Evolutionary conservation across 2,329 filamentous ascomycete genomes (phyloP).

Genomic region (Pseudogymnoascus sp.): DNA sequence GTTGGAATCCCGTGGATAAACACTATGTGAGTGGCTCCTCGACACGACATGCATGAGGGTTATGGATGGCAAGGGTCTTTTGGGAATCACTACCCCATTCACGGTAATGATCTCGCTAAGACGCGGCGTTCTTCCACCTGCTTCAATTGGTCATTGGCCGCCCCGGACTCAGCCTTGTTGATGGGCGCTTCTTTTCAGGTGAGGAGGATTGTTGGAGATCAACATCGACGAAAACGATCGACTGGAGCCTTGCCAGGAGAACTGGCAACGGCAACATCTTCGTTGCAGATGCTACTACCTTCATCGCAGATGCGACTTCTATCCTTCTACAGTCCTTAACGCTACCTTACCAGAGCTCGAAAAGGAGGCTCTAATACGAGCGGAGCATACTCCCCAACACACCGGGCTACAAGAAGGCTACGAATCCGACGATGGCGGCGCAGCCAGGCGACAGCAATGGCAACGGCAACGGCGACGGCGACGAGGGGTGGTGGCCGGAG

Average conservation of each 20-base stretch:
- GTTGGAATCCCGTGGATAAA: background rate
- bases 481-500: constrained; percentile 36
- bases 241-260: background rate
- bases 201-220: background rate
- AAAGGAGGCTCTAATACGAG: background rate
- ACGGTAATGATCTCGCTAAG: background rate
- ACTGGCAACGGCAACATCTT: background rate
- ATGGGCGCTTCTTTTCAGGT: background rate
- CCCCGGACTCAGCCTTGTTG: background rate
- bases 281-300: background rate
- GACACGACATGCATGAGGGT: background rate
- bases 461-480: background rate
- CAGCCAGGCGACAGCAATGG: background rate
- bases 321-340: background rate
- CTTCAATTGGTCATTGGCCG: background rate
- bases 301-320: background rate
- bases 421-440: background rate
- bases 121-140: background rate
- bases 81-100: background rate
- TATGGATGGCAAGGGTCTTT: background rate
- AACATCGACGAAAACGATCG: background rate
- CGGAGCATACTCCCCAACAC: background rate
- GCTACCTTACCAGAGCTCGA: background rate
- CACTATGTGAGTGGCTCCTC: background rate
- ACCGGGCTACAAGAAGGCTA: background rate